These are phyloP conservation scores for Truncatella angustata DNA, from an alignment of 2,329 filamentous ascomycete species.

Conservation along the genomic window DNA sequence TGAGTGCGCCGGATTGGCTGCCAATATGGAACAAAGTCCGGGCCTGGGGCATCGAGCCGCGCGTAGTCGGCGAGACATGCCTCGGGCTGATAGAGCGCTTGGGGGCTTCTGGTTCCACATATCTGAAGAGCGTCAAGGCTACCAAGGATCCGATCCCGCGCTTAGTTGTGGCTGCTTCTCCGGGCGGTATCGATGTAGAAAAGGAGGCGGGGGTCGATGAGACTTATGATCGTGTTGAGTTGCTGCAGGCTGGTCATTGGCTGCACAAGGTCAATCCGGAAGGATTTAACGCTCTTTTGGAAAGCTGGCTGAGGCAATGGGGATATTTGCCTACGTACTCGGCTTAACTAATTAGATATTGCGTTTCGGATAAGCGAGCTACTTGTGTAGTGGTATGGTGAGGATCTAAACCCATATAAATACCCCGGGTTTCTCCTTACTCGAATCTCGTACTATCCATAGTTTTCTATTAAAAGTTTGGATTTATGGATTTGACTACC, in stretches of 20 bases:
- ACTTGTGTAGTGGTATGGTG: too few species aligned
- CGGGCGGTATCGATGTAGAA: not conserved
- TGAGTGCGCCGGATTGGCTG: slow-evolving; percentile 6
- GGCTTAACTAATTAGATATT: too few species aligned
- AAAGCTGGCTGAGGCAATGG: not conserved
- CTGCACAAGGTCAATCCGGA: not conserved
- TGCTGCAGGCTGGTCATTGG: not conserved
- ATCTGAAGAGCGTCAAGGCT: not conserved
- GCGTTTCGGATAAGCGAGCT: too few species aligned
- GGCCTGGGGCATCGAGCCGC: slow-evolving; percentile 3
- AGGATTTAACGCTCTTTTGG: not conserved
- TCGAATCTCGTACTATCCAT: too few species aligned
- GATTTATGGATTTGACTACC: not conserved
- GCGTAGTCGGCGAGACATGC: not conserved
- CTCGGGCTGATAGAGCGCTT: slow-evolving; percentile 1
- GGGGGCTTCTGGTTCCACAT: not conserved
- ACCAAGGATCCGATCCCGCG: not conserved
- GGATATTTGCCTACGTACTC: too few species aligned
- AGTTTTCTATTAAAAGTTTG: too few species aligned
- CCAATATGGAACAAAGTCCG: slow-evolving; percentile 2
- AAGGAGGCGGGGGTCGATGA: not conserved
- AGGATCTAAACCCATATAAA: too few species aligned
- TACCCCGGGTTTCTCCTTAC: too few species aligned
- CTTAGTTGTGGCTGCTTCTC: not conserved
- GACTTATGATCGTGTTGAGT: not conserved